phyloP scores from a whole-genome alignment of 2,329 filamentous ascomycete genomes.

The Xylaria polymorpha region DNA sequence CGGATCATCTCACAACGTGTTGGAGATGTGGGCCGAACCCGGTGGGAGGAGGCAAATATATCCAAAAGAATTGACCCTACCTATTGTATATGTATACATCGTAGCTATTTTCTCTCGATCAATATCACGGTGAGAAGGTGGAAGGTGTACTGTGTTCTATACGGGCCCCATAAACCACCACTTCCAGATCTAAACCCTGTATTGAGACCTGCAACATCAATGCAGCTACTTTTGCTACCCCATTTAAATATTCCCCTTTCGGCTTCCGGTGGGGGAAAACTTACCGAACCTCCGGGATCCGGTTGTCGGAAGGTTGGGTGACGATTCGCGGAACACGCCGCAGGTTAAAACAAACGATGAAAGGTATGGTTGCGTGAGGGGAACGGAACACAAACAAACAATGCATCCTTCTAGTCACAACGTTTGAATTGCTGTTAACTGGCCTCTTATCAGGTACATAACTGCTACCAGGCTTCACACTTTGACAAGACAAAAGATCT shows the following conservation, averaged over 20 bases:
- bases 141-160: too few relatives aligned
- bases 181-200: too few relatives aligned
- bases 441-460: neutral
- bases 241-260: too few relatives aligned
- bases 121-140: neutral
- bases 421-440: neutral
- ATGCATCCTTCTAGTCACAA: neutral
- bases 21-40: neutral
- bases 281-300: slow-evolving; percentile 7
- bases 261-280: too few relatives aligned
- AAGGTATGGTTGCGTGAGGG: neutral
- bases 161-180: too few relatives aligned
- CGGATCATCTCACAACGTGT: neutral
- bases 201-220: too few relatives aligned
- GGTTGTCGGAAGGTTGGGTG: slow-evolving; percentile 11
- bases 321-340: neutral
- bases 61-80: neutral
- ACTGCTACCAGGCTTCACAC: neutral
- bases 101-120: neutral
- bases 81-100: too few relatives aligned
- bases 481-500: neutral
- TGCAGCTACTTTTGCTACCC: too few relatives aligned
- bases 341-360: neutral
- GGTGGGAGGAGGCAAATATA: neutral
- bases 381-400: neutral